Evolutionary conservation across 2,329 filamentous ascomycete species (phyloP), one percentile per base, ranked within the genome.

Genomic region (Cladosporium velox): DNA sequence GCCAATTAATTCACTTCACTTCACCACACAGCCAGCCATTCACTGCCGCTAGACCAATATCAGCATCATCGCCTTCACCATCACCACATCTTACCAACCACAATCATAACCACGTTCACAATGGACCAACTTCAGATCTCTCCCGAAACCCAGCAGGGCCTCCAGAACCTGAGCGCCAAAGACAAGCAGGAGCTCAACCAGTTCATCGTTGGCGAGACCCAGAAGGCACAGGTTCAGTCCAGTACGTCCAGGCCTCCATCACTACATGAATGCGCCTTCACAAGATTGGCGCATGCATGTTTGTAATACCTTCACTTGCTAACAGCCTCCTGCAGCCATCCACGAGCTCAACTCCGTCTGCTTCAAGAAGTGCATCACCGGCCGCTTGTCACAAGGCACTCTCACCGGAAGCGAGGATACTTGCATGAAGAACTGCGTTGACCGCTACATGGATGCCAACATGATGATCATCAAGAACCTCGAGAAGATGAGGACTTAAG

Each of bases 311-410:
- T 24, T 30, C 35, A 57, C n/a, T 24, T 49, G 30, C 52, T 65
- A n/a, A 65, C 54, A 4, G 8, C 5, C 24, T 11, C 8, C 38
- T 30, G 24, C 38, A 66, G 64, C 58, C 28, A 66, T 66, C 34
- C 64, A 66, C 64, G 57, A 60, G 15, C 59, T 66, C 38, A 66
- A 87, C 52, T 90, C 95, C 74, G 87, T 91, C 67, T 99, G 95
- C 86, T 99, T 93, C 89, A 92, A 89, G 77, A 98, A 97, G 83
- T 99, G 95, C 84, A 84, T 97, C 68, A 90, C 91, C 10, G 84
- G 88, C 64, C 85, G 84, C 66, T 90, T 97, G 77, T 88, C 89
- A 72, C 86, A 84, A 68, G 86, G 88, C 32, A 87, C 88, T 73
- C 83, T 99, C 71, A 92, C 96, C 71, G 86, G 85, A 74, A 83